Base-by-base conservation (phyloP, 495 filamentous ascomycete genomes). In the Clavariopsis aquatica region DNA sequence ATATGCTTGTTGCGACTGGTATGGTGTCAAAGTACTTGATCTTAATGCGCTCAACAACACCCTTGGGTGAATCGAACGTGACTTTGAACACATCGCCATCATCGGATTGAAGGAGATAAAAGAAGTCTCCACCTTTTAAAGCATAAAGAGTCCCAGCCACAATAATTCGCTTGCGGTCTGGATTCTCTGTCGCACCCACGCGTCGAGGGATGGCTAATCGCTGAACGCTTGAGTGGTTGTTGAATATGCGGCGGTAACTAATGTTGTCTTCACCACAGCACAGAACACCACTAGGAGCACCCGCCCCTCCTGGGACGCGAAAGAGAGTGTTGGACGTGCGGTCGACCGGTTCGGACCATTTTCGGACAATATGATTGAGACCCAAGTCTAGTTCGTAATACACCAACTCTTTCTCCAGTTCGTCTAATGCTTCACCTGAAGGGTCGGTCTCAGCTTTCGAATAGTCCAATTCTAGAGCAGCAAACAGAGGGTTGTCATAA, bases 21-120 rank as follows among this genome's bases (percentile, higher is more conserved):
- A 97, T 90, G 0, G 95, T 98, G 66, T 98, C 95, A 66, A 97
- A 99, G 72, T 97, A 98, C 74, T 96, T 96, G 78, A 99, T 93
- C 74, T 91, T 95, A 31, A 99, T 77, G 23, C 85, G 82, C 68
- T 81, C 82, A 5, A 98, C 93, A 88, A 13, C 87, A 2, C 46
- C 24, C 2, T 87, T 90, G 28, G 87, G 82, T 87, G 96, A 92
- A 60, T 96, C 92, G 66, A 98, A 82, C 0, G 89, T 97, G 41
- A 98, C 84, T 72, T 98, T 98, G 81, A 99, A 97, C 5, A 99
- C 80, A 77, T 99, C 95, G 24, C 95, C 95, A 73, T 98, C 95
- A 52, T 98, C 93, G 0, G 88, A 89, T 74, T 99, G 95, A 9
- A 99, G 80, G 3, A 99, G 84, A 74, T 96, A 97, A 78, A 99